Percentiles rank a stretch among this genome's conserved stretches.
These are phyloP conservation scores for Globisporangium paddicum DNA, from an alignment of 352 stramenopile genomes.

Conservation along the genomic window DNA sequence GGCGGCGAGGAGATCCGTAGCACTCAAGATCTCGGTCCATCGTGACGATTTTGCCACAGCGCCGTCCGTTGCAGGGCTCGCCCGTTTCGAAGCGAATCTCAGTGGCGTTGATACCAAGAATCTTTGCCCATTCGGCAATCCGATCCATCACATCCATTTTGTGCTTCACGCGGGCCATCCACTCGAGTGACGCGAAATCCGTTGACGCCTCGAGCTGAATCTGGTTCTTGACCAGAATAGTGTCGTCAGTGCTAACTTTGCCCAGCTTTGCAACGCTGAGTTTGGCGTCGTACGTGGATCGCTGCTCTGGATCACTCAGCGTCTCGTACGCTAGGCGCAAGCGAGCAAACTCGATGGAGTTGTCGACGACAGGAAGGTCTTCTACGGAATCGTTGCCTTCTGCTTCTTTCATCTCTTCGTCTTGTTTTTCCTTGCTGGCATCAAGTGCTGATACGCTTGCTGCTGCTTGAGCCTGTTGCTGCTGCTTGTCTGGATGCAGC, in stretches of 20 bases:
- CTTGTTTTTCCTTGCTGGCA: neutral
- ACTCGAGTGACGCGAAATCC: constrained; percentile 77
- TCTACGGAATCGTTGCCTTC: neutral
- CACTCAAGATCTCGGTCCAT: constrained; percentile 80
- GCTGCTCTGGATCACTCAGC: constrained; percentile 50
- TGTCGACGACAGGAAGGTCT: constrained; percentile 6
- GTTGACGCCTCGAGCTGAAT: constrained; percentile 60
- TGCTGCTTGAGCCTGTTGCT: constrained; percentile 12
- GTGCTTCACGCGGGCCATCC: constrained; percentile 80
- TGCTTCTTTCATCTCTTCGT: constrained; percentile 8
- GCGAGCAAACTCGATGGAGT: constrained; percentile 54
- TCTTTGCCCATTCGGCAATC: constrained; percentile 66
- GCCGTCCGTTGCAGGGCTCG: constrained; percentile 45
- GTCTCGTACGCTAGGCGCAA: constrained; percentile 71
- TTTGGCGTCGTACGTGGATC: constrained; percentile 54
- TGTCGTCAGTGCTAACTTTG: constrained; percentile 8
- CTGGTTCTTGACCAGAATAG: constrained; percentile 46
- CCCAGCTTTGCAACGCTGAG: constrained; percentile 17
- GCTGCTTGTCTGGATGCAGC: constrained; percentile 69
- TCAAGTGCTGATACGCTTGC: neutral
- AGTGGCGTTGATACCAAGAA: constrained; percentile 52
- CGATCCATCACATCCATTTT: constrained; percentile 85
- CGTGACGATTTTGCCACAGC: constrained; percentile 76
- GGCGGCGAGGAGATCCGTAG: constrained; percentile 54
- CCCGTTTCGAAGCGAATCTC: constrained; percentile 74